Percentiles rank a stretch among this genome's conserved stretches.
Evolutionary conservation across 83 land plant species (phyloP).

Genomic region (Picea engelmannii): DNA sequence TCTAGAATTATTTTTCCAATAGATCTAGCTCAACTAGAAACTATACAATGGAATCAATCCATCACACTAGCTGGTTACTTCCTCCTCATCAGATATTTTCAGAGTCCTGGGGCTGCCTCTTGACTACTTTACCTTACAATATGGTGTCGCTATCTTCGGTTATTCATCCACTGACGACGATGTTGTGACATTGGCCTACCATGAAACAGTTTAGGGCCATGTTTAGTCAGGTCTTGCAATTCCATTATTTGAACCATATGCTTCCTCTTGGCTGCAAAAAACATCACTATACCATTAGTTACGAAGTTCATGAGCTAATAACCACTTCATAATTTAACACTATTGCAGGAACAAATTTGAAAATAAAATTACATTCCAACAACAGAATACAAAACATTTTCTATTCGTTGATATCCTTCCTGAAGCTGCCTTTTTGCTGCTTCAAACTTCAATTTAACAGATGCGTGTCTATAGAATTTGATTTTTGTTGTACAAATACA

Average conservation of each 20-base stretch:
- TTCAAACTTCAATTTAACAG: constrained; percentile 47
- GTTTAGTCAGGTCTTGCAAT: constrained; percentile 56
- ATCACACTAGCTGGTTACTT: neutral
- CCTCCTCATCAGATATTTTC: neutral
- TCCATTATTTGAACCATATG: constrained; percentile 77
- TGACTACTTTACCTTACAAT: neutral
- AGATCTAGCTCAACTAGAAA: constrained; percentile 7
- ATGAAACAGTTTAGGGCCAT: constrained; percentile 25
- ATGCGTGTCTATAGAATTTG: constrained; percentile 22
- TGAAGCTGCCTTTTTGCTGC: constrained; percentile 72
- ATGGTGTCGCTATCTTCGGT: constrained; percentile 27
- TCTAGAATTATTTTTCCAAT: neutral
- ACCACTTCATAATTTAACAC: neutral
- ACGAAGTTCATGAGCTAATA: neutral
- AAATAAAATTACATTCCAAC: neutral
- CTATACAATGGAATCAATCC: no score
- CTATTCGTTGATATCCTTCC: constrained; percentile 72
- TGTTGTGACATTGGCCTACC: constrained; percentile 23
- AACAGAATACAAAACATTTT: constrained; percentile 51
- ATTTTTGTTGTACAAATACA: constrained; percentile 20
- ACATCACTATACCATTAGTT: neutral
- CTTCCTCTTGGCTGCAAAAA: constrained; percentile 67
- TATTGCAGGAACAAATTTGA: neutral
- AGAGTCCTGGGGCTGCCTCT: neutral
- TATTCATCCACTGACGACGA: constrained; percentile 40